Percentiles rank a stretch among this genome's conserved stretches.
Evolutionary conservation across 306 rosid genomes (phyloP).

Genomic region (Malus orientalis): DNA sequence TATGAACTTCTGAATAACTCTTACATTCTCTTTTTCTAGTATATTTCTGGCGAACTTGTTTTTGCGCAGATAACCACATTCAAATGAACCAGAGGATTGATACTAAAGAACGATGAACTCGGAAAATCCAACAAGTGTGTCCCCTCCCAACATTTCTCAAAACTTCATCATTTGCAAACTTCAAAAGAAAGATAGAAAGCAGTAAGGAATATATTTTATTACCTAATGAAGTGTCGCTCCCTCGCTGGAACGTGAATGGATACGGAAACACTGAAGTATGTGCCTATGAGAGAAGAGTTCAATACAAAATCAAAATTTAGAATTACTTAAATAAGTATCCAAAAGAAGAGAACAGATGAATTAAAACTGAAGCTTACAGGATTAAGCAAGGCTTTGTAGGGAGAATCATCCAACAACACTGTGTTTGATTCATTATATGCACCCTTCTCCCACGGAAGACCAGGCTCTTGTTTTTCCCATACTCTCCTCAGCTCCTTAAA

Average conservation of each 20-base stretch:
- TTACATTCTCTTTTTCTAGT: background rate
- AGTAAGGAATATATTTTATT: slow-evolving; percentile 18
- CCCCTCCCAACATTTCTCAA: background rate
- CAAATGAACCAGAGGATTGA: background rate
- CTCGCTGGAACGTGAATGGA: slow-evolving; percentile 35
- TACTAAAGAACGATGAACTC: background rate
- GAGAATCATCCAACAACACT: slow-evolving; percentile 79
- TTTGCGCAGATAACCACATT: background rate
- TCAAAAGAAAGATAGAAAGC: background rate
- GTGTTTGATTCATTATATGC: slow-evolving; percentile 64
- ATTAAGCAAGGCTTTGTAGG: slow-evolving; percentile 75
- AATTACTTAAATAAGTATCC: background rate
- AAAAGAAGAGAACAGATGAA: background rate
- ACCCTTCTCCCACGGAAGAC: slow-evolving; percentile 76
- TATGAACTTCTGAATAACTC: background rate
- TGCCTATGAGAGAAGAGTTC: slow-evolving; percentile 33
- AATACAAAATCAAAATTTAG: slow-evolving; percentile 4
- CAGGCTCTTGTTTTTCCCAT: slow-evolving; percentile 68
- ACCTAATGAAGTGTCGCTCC: slow-evolving; percentile 55
- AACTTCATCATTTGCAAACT: background rate
- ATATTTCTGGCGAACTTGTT: background rate
- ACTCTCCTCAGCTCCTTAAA: slow-evolving; percentile 73
- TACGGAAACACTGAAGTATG: slow-evolving; percentile 55
- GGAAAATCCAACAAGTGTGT: background rate
- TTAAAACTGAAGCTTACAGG: slow-evolving; percentile 37